These are phyloP conservation scores for Vaccinium vitisidaea DNA, from an alignment of 148 eudicot genomes.

Conservation along the genomic window DNA sequence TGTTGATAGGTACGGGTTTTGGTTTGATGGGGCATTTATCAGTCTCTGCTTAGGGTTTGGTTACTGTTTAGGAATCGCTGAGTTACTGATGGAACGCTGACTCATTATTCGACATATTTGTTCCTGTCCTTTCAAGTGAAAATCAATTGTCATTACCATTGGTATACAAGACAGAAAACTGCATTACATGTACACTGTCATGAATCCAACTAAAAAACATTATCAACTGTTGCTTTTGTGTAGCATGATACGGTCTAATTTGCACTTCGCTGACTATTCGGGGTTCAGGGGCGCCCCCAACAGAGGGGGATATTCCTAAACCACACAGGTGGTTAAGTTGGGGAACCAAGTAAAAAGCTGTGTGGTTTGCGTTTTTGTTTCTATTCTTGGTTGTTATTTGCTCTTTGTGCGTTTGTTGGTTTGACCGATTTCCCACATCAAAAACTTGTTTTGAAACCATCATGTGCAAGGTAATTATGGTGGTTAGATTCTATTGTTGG, in stretches of 20 bases:
- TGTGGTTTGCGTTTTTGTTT: too few species aligned
- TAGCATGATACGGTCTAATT: too few species aligned
- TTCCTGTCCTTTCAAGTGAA: neutral
- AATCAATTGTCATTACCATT: neutral
- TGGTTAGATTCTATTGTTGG: neutral
- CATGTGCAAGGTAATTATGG: neutral
- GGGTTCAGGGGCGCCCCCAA: too few species aligned
- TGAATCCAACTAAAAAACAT: too few species aligned
- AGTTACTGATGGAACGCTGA: neutral
- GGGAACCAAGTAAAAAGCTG: too few species aligned
- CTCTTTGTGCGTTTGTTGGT: too few species aligned
- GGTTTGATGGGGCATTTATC: neutral
- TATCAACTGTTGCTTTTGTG: too few species aligned
- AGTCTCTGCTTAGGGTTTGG: neutral
- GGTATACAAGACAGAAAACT: neutral
- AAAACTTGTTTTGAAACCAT: neutral
- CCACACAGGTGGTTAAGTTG: too few species aligned
- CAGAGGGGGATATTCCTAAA: too few species aligned
- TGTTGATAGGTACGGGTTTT: slow-evolving; percentile 29
- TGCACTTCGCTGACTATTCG: too few species aligned
- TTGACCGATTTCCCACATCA: too few species aligned
- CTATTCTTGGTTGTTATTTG: too few species aligned
- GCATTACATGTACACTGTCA: neutral
- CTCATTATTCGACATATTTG: neutral
- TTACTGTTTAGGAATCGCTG: neutral